Evolutionary conservation across 139 green algal species (phyloP).

Genomic region (Picochlorum sp.): DNA sequence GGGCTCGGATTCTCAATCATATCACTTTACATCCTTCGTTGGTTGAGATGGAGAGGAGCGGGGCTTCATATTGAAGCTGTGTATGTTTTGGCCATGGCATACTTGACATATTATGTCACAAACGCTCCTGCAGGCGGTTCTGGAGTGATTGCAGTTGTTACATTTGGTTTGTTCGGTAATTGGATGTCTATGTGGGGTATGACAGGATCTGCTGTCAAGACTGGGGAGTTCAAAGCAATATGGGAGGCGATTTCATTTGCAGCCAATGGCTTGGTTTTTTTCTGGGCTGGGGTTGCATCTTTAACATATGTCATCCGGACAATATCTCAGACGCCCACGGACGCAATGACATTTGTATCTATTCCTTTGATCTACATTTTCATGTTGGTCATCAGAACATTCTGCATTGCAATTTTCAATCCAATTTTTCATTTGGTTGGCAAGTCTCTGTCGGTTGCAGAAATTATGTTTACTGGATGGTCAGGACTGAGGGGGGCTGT

Average conservation of each 20-base stretch:
- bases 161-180: slow-evolving; percentile 77
- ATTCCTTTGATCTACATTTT: slow-evolving; percentile 45
- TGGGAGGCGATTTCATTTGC: slow-evolving; percentile 44
- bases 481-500: slow-evolving; percentile 66
- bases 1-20: slow-evolving; percentile 44
- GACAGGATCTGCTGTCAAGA: slow-evolving; percentile 11
- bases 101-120: slow-evolving; percentile 71
- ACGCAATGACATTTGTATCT: slow-evolving; percentile 16
- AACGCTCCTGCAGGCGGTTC: slow-evolving; percentile 37
- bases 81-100: slow-evolving; percentile 57
- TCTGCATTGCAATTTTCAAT: slow-evolving; percentile 31
- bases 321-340: slow-evolving; percentile 9
- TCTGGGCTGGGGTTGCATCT: slow-evolving; percentile 60
- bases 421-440: slow-evolving; percentile 18
- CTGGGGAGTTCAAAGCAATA: slow-evolving; percentile 28
- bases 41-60: slow-evolving; percentile 41
- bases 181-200: slow-evolving; percentile 59
- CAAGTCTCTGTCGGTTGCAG: slow-evolving; percentile 28
- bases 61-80: slow-evolving; percentile 41
- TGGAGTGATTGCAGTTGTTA: slow-evolving; percentile 75
- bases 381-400: slow-evolving; percentile 38
- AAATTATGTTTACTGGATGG: slow-evolving; percentile 54
- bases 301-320: slow-evolving; percentile 72
- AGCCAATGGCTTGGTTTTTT: slow-evolving; percentile 75
- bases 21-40: slow-evolving; percentile 40